Base-by-base conservation (phyloP, 1,284 basidiomycete species). In the Ganoderma meredithae region DNA sequence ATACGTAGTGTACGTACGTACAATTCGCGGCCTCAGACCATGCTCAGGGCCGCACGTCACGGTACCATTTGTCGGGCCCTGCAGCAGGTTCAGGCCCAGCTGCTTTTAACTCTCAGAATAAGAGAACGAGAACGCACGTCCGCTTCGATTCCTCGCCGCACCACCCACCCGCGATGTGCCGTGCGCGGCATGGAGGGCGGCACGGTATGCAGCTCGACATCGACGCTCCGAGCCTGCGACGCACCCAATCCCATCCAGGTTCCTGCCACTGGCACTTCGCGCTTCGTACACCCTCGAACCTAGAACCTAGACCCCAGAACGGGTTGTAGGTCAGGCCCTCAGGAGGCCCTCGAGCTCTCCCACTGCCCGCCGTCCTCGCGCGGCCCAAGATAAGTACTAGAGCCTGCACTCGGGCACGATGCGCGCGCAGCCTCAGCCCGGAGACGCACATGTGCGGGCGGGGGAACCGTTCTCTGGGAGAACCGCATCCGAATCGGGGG, bases 51-150 rank as follows among this genome's bases (percentile, higher is more conserved):
- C 22, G 22, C 36, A 25, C 40, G 58, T 13, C 58, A 22, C 58
- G 58, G 58, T 39, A 60, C 39, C 58, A 60, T 60, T 60, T 41
- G 58, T 43, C 58, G 58, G 58, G 58, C 58, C 39, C 39, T 60
- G 58, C 22, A 25, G 31, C 15, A 22, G 9, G 31, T n/a, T 15
- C 39, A 52, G 47, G 22, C 31, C 56, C 27, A 59, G 56, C 47
- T n/a, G 56, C 47, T 25, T 25, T 52, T 25, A 52, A 12, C 13
- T 25, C 13, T 27, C 47, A 52, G 47, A 52, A 52, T 25, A 25
- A 52, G 22, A 25, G 22, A 52, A 49, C 47, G 33, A 59, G 56
- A 10, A 39, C 36, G 56, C 9, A 39, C 36, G 36, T 10, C 19
- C 36, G 58, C 22, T 39, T 40, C 39, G 31, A 27, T 60, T 39